A percentile compares a stretch with the other conserved stretches of the same genome.
phyloP scores from a whole-genome alignment of 306 rosid genomes.

The Pachyrhizus erosus region DNA sequence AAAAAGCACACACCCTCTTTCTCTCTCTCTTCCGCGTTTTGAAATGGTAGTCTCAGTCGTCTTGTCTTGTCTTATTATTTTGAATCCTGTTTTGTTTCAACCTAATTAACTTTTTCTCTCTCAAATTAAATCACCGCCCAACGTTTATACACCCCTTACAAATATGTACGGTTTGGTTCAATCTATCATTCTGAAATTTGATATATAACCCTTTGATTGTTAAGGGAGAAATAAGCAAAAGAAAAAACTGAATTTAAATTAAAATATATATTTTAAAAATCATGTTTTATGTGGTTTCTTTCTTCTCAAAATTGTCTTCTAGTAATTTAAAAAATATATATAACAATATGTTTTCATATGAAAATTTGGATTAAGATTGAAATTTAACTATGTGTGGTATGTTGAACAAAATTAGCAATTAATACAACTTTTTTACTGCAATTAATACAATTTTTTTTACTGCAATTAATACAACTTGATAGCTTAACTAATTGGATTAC shows the following conservation, averaged over 20 bases:
- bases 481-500: too few relatives aligned
- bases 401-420: too few relatives aligned
- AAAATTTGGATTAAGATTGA: too few relatives aligned
- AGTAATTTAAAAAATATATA: too few relatives aligned
- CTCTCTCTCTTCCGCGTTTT: slow-evolving; percentile 40
- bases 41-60: slow-evolving; percentile 40
- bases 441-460: too few relatives aligned
- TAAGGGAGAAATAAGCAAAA: background rate
- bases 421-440: too few relatives aligned
- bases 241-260: too few relatives aligned
- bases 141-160: background rate
- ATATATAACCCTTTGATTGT: background rate
- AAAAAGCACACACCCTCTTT: slow-evolving; percentile 35
- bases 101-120: background rate
- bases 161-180: background rate
- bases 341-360: too few relatives aligned
- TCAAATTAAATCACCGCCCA: slow-evolving; percentile 17
- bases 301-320: background rate
- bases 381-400: too few relatives aligned
- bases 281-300: too few relatives aligned
- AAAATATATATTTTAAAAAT: too few relatives aligned
- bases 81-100: slow-evolving; percentile 44
- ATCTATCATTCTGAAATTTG: background rate
- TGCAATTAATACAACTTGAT: too few relatives aligned
- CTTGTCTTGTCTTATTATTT: slow-evolving; percentile 37